Evolutionary conservation across 129 eudicot species (phyloP), one percentile per base, ranked within the genome.

Genomic region (Flaveria linearis): DNA sequence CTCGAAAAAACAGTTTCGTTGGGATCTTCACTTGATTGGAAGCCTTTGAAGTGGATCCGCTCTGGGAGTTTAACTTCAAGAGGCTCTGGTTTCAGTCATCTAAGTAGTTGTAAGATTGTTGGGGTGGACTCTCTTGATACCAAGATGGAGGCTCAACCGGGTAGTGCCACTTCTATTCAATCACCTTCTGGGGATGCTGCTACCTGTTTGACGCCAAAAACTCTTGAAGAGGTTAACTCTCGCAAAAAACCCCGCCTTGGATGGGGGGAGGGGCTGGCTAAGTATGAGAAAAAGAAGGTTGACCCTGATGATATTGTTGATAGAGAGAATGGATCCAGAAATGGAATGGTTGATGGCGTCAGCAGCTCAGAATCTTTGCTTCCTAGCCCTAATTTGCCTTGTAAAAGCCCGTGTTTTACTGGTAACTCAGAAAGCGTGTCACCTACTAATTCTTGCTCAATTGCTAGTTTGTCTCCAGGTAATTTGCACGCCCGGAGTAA

Each of bases 231-330:
- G 13, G 84, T 75, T 5, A 52, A 56, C 67, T 91, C 95, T 7
- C 82, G 89, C 80, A 95, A 95, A 82, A 95, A 95, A 82, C 92
- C 94, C 1, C 95, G 99, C 18, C 95, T 95, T 75, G 96, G 97
- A 58, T 95, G 99, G 99, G 99, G 99, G 22, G 96, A 91, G 80
- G 99, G 99, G 45, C 83, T 95, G 69, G 97, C 97, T 7, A 95
- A 95, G 79, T 95, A 86, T 86, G 99, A 95, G 87, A 91, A 91
- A 78, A 91, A 95, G 88, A 86, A 83, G 81, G 96, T 87, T 82
- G 92, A 85, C 72, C 88, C 96, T 53, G 89, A 86, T 65, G 97
- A 91, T 46, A 42, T 76, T 73, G 76, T 76, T 15, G 76, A 64
- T 45, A 87, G 83, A 69, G 97, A 91, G 56, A 49, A 71, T 76